These are phyloP conservation scores for Penicillium rolfsii DNA, from an alignment of 2,329 filamentous ascomycete species.

Conservation along the genomic window DNA sequence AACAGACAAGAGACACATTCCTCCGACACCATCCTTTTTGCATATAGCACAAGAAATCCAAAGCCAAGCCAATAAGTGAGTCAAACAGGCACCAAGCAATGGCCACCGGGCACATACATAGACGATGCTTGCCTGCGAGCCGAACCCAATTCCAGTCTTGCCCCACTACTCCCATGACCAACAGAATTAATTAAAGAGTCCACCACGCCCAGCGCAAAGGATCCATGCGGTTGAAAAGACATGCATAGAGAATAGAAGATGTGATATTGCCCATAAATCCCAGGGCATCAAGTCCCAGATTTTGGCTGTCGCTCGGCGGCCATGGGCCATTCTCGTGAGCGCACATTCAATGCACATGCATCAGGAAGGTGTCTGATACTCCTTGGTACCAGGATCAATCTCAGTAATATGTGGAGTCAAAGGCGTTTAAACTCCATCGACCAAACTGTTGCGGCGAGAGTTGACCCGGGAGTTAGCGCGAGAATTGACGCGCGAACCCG, in stretches of 20 bases:
- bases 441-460: conserved; percentile 32
- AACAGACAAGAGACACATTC: not conserved
- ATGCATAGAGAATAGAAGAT: conserved; percentile 28
- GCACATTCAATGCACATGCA: not conserved
- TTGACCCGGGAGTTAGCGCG: conserved; percentile 37
- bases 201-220: conserved; percentile 27
- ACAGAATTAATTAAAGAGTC: conserved; percentile 18
- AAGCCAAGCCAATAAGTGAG: not conserved
- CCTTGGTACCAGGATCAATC: not conserved
- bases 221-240: conserved; percentile 21
- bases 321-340: not conserved
- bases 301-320: not conserved
- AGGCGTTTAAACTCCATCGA: not conserved
- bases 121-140: not conserved
- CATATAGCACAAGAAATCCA: not conserved
- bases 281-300: conserved; percentile 3
- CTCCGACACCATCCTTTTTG: conserved; percentile 6
- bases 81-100: not conserved
- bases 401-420: not conserved
- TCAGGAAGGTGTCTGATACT: not conserved
- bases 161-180: conserved; percentile 4
- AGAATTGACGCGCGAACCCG: conserved; percentile 39
- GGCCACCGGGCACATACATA: not conserved
- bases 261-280: conserved; percentile 17
- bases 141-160: not conserved